phyloP scores from a whole-genome alignment of 2,329 filamentous ascomycete genomes.

The Lecanoromycetidae sp. region DNA sequence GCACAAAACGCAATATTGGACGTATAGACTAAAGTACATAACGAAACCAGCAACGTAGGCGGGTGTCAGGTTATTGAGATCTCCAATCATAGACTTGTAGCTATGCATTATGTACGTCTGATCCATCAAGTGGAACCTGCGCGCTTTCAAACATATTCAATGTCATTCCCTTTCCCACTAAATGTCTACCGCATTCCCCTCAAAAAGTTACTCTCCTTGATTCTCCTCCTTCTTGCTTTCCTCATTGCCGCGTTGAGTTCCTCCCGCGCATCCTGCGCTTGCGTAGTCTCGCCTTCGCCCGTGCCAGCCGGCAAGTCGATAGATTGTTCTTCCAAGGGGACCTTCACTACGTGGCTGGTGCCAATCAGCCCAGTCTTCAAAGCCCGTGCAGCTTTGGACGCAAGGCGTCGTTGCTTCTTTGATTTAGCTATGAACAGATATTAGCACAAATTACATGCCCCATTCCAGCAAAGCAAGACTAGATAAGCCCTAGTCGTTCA shows the following conservation, averaged over 20 bases:
- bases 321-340: constrained; percentile 65
- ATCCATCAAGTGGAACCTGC: not conserved
- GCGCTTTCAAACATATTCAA: not conserved
- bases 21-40: no score
- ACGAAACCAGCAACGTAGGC: no score
- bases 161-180: not conserved
- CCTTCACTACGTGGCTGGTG: constrained; percentile 14
- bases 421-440: constrained; percentile 53
- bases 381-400: constrained; percentile 51
- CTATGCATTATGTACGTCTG: no score
- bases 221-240: constrained; percentile 11
- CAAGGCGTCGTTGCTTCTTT: constrained; percentile 64
- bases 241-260: constrained; percentile 14
- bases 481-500: not conserved
- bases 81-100: no score
- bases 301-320: constrained; percentile 51
- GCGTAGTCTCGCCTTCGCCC: not conserved
- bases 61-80: no score
- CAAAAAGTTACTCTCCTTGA: constrained; percentile 18
- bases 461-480: not conserved
- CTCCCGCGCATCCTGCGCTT: constrained; percentile 13
- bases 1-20: no score
- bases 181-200: constrained; percentile 12
- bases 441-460: not conserved
- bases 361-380: not conserved